Evolutionary conservation across 345 rosid genomes (phyloP).

Genomic region (Anastatica hierochuntica): DNA sequence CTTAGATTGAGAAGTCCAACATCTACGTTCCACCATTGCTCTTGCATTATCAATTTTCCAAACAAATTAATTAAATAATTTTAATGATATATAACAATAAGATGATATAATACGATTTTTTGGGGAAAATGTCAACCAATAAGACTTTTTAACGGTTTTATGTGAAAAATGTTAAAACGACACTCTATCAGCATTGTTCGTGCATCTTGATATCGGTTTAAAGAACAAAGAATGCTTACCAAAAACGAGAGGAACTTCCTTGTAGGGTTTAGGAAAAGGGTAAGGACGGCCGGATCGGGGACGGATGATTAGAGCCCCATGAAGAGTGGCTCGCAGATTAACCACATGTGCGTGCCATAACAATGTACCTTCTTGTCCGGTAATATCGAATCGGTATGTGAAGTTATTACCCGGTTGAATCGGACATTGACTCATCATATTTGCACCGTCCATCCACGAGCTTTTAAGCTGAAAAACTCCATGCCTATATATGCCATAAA

Average conservation of each 20-base stretch:
- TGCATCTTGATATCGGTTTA: no score
- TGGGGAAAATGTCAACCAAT: no score
- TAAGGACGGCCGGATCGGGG: conserved; percentile 20
- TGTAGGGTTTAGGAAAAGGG: conserved; percentile 23
- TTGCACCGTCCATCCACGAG: conserved; percentile 37
- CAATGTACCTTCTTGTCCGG: conserved; percentile 37
- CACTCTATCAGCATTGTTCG: no score
- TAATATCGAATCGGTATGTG: conserved; percentile 28
- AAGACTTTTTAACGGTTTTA: no score
- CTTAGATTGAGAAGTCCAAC: background rate
- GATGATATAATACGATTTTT: no score
- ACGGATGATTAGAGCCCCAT: conserved; percentile 38
- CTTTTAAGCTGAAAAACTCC: conserved; percentile 29
- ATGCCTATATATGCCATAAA: conserved; percentile 26
- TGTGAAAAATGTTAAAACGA: no score
- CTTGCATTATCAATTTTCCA: conserved; percentile 4
- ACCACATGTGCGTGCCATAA: conserved; percentile 35
- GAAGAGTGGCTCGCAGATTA: conserved; percentile 33
- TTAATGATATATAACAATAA: background rate
- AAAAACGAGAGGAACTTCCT: conserved; percentile 22
- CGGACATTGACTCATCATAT: conserved; percentile 35
- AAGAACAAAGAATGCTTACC: background rate
- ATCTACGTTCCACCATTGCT: conserved; percentile 24
- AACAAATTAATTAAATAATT: background rate
- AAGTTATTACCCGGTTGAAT: conserved; percentile 28